A percentile compares a stretch with the other conserved stretches of the same genome.
These are phyloP conservation scores for Ustilago crameri DNA, from an alignment of 1,284 basidiomycete species.

Conservation along the genomic window DNA sequence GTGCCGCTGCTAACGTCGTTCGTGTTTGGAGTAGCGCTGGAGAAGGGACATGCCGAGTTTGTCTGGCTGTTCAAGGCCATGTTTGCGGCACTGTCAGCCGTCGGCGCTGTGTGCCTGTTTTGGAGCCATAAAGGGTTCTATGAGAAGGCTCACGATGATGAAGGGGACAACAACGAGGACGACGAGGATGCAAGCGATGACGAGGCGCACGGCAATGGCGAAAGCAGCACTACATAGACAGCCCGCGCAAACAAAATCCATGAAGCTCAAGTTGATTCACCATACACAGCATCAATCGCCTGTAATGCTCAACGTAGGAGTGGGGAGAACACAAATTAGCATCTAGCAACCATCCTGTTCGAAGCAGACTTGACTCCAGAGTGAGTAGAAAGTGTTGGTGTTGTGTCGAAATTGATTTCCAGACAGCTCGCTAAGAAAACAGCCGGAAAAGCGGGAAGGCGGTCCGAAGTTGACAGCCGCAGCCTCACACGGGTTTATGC, in stretches of 20 bases:
- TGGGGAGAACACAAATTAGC: no score
- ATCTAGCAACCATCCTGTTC: no score
- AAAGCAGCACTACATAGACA: slow-evolving; percentile 1
- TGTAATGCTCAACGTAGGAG: no score
- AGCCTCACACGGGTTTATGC: no score
- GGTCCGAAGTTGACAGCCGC: no score
- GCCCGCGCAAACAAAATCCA: not conserved
- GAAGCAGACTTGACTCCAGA: no score
- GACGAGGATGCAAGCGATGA: slow-evolving; percentile 4
- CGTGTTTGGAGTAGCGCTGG: slow-evolving; percentile 53
- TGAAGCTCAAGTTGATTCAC: not conserved
- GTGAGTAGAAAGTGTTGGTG: no score
- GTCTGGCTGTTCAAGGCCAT: slow-evolving; percentile 57
- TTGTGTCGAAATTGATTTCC: no score
- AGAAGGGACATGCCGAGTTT: slow-evolving; percentile 46
- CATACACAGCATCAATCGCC: no score
- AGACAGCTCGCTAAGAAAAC: no score
- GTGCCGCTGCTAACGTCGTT: slow-evolving; percentile 53
- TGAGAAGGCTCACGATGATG: slow-evolving; percentile 45
- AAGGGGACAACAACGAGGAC: slow-evolving; percentile 15
- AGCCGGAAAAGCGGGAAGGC: no score
- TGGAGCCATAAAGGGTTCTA: slow-evolving; percentile 48
- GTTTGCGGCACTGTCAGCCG: slow-evolving; percentile 37
- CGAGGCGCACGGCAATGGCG: slow-evolving; percentile 1
- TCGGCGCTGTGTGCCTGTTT: slow-evolving; percentile 43